Percentiles rank a stretch among this genome's conserved stretches.
Evolutionary conservation across 306 rosid species (phyloP).

Genomic region (Pyrus betulifolia): DNA sequence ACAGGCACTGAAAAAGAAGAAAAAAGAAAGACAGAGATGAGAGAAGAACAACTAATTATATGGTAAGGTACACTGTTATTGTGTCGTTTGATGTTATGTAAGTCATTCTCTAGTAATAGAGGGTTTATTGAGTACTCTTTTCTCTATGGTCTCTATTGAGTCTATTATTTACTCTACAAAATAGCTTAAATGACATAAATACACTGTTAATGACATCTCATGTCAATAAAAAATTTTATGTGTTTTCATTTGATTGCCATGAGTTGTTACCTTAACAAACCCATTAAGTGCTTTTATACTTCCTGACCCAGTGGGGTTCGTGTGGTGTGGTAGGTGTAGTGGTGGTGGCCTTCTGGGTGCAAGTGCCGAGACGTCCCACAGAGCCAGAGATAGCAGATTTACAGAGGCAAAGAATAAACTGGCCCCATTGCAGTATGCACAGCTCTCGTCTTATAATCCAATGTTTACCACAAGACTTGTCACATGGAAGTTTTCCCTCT

Average conservation of each 20-base stretch:
- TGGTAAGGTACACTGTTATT: too few relatives aligned
- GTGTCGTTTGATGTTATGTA: too few relatives aligned
- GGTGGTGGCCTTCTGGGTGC: constrained; percentile 10
- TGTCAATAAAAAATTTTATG: too few relatives aligned
- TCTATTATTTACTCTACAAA: too few relatives aligned
- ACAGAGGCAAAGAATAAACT: background rate
- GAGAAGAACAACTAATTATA: background rate
- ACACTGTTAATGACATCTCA: too few relatives aligned
- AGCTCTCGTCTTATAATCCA: background rate
- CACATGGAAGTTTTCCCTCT: background rate
- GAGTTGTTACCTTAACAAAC: too few relatives aligned
- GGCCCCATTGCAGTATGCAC: background rate
- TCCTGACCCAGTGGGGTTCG: background rate
- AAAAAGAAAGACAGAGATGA: background rate
- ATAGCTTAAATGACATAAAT: too few relatives aligned
- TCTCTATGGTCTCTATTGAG: too few relatives aligned
- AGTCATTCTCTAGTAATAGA: too few relatives aligned
- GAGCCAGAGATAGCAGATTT: constrained; percentile 1
- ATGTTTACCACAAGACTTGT: background rate
- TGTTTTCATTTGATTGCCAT: too few relatives aligned
- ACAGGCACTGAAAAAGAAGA: background rate
- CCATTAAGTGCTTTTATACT: background rate
- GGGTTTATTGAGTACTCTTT: too few relatives aligned
- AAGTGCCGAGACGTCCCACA: constrained; percentile 32
- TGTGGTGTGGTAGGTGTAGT: background rate